Conservation (phyloP, 441 rosid genomes). For the Syzygium malaccense region DNA sequence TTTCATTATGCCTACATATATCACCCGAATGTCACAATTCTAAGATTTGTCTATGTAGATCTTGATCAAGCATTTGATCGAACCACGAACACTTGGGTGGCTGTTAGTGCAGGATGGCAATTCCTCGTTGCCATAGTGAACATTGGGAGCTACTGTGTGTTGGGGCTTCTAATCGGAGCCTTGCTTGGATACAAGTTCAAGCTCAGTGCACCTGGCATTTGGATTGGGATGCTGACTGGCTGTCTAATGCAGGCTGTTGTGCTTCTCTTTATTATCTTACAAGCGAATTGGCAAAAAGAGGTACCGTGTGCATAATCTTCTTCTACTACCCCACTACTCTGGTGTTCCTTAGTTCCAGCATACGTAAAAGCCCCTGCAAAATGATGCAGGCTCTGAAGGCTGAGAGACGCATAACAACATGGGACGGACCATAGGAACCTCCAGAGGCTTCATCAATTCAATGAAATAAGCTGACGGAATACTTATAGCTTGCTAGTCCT, state of each 20-base stretch:
- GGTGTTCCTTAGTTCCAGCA: no score
- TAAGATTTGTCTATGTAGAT: no score
- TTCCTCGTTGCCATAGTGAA: slow-evolving; percentile 28
- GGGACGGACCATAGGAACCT: slow-evolving; percentile 15
- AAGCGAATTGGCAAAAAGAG: slow-evolving; percentile 32
- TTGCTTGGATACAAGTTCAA: slow-evolving; percentile 34
- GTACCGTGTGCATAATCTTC: neutral
- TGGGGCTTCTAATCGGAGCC: slow-evolving; percentile 35
- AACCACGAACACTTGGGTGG: slow-evolving; percentile 14
- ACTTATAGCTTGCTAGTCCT: no score
- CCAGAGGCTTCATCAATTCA: neutral
- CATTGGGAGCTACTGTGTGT: slow-evolving; percentile 21
- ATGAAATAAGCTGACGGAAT: no score
- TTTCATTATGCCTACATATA: neutral
- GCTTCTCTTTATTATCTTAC: slow-evolving; percentile 13
- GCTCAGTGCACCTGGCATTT: slow-evolving; percentile 25
- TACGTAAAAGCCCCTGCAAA: no score
- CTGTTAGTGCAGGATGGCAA: slow-evolving; percentile 47
- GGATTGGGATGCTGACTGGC: slow-evolving; percentile 41
- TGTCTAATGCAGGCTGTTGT: slow-evolving; percentile 22
- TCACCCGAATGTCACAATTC: neutral
- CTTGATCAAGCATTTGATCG: no score
- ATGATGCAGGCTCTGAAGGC: slow-evolving; percentile 25
- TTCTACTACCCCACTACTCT: no score
- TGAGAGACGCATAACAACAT: slow-evolving; percentile 10